These are phyloP conservation scores for Leucocoprinus sp. DNA, from an alignment of 768 basidiomycete species.

Conservation along the genomic window DNA sequence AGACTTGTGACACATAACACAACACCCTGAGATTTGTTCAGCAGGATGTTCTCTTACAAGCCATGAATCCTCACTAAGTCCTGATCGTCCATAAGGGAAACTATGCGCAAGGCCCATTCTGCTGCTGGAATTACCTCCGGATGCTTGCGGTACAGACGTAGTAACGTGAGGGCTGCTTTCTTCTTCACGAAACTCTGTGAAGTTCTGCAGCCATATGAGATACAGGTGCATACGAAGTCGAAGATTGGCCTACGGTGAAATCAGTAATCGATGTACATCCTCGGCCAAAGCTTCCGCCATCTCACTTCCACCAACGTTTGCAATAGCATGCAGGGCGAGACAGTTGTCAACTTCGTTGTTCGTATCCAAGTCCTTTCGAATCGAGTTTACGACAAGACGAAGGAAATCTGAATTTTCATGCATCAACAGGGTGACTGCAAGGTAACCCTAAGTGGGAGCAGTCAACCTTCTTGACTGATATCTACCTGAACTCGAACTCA, in stretches of 20 bases:
- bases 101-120: conserved; percentile 94
- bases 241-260: conserved; percentile 67
- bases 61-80: conserved; percentile 56
- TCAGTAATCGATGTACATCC: conserved; percentile 90
- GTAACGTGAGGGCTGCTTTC: conserved; percentile 90
- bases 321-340: conserved; percentile 94
- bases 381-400: conserved; percentile 94
- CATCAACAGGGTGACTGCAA: conserved; percentile 95
- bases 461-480: not conserved
- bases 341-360: conserved; percentile 95
- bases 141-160: conserved; percentile 92
- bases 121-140: conserved; percentile 87
- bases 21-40: conserved; percentile 57
- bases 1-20: conserved; percentile 90
- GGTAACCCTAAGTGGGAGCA: conserved; percentile 75
- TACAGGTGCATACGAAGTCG: conserved; percentile 6
- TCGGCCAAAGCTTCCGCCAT: conserved; percentile 95
- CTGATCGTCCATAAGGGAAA: conserved; percentile 91
- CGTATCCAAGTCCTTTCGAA: conserved; percentile 93
- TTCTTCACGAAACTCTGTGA: conserved; percentile 96
- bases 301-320: conserved; percentile 94
- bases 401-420: conserved; percentile 98
- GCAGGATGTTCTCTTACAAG: not conserved
- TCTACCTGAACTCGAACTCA: conserved; percentile 31
- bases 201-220: conserved; percentile 44